A percentile compares a stretch with the other conserved stretches of the same genome.
phyloP scores from a whole-genome alignment of 148 eudicot genomes.

The Cornus kousa region DNA sequence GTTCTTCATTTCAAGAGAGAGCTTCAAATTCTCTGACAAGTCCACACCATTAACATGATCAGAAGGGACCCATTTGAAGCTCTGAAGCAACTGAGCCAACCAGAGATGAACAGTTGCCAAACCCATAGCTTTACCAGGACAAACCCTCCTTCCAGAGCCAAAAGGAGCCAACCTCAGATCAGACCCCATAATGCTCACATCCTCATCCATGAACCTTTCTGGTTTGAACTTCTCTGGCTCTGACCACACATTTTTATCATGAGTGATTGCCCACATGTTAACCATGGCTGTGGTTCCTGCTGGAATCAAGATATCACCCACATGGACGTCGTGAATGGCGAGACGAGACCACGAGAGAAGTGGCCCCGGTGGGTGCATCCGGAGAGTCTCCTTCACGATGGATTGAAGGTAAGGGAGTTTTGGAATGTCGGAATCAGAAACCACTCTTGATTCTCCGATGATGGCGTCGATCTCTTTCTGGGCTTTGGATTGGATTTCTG shows the following conservation, averaged over 20 bases:
- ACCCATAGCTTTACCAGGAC: constrained; percentile 19
- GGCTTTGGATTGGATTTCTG: constrained; percentile 17
- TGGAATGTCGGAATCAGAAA: background rate
- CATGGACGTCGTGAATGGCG: constrained; percentile 14
- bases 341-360: constrained; percentile 20
- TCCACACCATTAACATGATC: constrained; percentile 7
- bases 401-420: constrained; percentile 15
- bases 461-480: constrained; percentile 10
- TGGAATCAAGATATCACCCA: constrained; percentile 9
- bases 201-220: constrained; percentile 16
- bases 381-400: constrained; percentile 15
- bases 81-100: constrained; percentile 18
- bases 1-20: constrained; percentile 15
- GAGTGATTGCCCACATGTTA: constrained; percentile 24
- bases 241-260: background rate
- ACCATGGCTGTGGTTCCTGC: constrained; percentile 24
- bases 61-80: background rate
- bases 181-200: constrained; percentile 14
- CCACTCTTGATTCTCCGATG: background rate
- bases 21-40: constrained; percentile 13
- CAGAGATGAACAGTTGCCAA: constrained; percentile 16
- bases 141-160: constrained; percentile 20
- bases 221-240: constrained; percentile 12
- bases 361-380: constrained; percentile 21
- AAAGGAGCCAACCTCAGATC: constrained; percentile 21